Conservation (phyloP, 805 yeast species). For the Barnettozyma californica region DNA sequence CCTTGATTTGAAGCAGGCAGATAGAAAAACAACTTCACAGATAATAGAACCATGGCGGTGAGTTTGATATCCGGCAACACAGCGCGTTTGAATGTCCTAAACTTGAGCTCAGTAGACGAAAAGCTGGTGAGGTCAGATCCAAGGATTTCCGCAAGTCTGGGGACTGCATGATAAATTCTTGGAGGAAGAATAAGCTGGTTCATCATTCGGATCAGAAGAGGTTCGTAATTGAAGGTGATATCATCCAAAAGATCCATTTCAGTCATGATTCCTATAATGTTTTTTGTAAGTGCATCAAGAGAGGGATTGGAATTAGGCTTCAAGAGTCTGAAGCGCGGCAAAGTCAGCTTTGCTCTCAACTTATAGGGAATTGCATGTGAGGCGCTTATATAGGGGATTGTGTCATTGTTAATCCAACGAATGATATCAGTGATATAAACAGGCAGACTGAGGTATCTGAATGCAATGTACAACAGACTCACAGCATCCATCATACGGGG, state of each 20-base stretch:
- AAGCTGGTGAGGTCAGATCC: conserved; percentile 4
- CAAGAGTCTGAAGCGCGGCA: conserved; percentile 36
- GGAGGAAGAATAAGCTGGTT: conserved; percentile 45
- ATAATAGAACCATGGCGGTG: conserved; percentile 9
- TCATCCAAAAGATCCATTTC: not conserved
- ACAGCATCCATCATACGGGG: conserved; percentile 16
- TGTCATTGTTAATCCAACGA: conserved; percentile 34
- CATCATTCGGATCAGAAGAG: conserved; percentile 37
- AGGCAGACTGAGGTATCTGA: conserved; percentile 44
- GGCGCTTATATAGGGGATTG: conserved; percentile 45
- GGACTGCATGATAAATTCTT: conserved; percentile 36
- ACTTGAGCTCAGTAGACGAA: not conserved
- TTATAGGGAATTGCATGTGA: conserved; percentile 34
- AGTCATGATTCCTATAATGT: not conserved
- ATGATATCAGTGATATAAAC: conserved; percentile 45
- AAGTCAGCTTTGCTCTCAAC: conserved; percentile 34
- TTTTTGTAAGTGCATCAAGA: conserved; percentile 1
- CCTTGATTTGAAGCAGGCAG: conserved; percentile 5
- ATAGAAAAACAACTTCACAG: conserved; percentile 23
- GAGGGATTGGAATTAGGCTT: conserved; percentile 19
- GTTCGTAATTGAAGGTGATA: conserved; percentile 27
- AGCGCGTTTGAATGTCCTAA: conserved; percentile 19
- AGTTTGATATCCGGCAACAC: conserved; percentile 31
- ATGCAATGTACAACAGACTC: conserved; percentile 45
- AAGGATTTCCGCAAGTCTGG: conserved; percentile 23